Conservation (phyloP, 768 basidiomycete genomes). For the Leccinum sublutescens region DNA sequence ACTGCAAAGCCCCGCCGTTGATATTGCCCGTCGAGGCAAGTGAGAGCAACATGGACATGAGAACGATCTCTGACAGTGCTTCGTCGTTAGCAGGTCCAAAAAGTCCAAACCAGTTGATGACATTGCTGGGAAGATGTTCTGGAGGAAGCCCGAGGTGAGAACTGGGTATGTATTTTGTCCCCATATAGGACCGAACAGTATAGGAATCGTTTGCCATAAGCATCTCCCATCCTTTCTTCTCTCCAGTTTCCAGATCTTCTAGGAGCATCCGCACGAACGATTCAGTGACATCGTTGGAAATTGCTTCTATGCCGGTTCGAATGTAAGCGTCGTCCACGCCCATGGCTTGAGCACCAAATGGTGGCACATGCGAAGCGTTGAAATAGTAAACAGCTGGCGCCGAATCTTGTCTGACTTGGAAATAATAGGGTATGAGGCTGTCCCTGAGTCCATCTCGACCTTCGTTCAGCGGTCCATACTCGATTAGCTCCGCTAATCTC, state of each 20-base stretch:
- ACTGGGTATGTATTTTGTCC: constrained; percentile 21
- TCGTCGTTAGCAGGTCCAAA: not conserved
- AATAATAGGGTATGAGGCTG: constrained; percentile 24
- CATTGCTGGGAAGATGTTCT: constrained; percentile 12
- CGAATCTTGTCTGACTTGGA: constrained; percentile 9
- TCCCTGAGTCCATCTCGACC: constrained; percentile 15
- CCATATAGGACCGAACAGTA: constrained; percentile 24
- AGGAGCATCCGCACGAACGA: constrained; percentile 21
- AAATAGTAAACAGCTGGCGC: constrained; percentile 4
- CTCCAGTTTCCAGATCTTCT: constrained; percentile 19
- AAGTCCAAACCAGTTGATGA: constrained; percentile 28
- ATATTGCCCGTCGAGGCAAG: not conserved
- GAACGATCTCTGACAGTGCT: not conserved
- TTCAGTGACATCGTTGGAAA: constrained; percentile 10
- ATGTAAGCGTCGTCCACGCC: constrained; percentile 11
- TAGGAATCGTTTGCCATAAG: constrained; percentile 27
- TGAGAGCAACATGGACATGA: not conserved
- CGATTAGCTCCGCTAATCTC: constrained; percentile 31
- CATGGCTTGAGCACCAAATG: constrained; percentile 12
- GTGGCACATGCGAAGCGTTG: constrained; percentile 1
- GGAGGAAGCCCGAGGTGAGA: constrained; percentile 14
- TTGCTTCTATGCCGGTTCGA: constrained; percentile 19
- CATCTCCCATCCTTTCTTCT: constrained; percentile 25
- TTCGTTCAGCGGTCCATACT: constrained; percentile 26
- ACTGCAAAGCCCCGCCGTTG: not conserved